Percentiles rank a stretch among this genome's conserved stretches.
phyloP scores from a whole-genome alignment of 1,284 basidiomycete genomes.

The Quambalaria eucalypti region DNA sequence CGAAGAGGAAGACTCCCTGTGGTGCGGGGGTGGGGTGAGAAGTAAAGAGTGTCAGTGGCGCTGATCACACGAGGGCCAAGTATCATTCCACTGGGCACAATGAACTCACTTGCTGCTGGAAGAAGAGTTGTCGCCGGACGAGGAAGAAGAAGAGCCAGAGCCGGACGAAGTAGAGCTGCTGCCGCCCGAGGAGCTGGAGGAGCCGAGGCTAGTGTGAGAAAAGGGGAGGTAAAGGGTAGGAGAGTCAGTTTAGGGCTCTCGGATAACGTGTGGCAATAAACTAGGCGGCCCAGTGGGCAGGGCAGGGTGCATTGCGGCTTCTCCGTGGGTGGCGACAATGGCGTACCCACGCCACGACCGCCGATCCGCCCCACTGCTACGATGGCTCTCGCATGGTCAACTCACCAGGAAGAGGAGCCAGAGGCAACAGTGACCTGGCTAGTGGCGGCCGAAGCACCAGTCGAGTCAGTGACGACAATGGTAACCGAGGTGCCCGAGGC shows the following conservation, averaged over 20 bases:
- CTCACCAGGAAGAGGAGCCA: constrained; percentile 1
- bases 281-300: not conserved
- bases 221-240: not conserved
- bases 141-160: not conserved
- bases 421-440: not conserved
- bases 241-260: not conserved
- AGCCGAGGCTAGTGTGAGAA: not conserved
- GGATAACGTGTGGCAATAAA: not conserved
- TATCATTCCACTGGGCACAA: not conserved
- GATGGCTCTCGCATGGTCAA: not conserved
- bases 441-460: constrained; percentile 4
- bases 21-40: not conserved
- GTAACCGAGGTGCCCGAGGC: constrained; percentile 11
- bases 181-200: not conserved
- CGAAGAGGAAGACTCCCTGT: not conserved
- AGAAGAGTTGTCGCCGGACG: not conserved
- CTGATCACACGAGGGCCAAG: not conserved
- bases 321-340: not conserved
- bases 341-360: not conserved
- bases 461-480: constrained; percentile 12
- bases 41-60: not conserved
- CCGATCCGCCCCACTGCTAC: not conserved
- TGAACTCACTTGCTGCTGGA: not conserved
- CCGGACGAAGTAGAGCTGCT: not conserved
- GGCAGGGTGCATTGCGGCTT: too few species aligned